These are phyloP conservation scores for Calophaca sinica DNA, from an alignment of 306 rosid species.

Conservation along the genomic window DNA sequence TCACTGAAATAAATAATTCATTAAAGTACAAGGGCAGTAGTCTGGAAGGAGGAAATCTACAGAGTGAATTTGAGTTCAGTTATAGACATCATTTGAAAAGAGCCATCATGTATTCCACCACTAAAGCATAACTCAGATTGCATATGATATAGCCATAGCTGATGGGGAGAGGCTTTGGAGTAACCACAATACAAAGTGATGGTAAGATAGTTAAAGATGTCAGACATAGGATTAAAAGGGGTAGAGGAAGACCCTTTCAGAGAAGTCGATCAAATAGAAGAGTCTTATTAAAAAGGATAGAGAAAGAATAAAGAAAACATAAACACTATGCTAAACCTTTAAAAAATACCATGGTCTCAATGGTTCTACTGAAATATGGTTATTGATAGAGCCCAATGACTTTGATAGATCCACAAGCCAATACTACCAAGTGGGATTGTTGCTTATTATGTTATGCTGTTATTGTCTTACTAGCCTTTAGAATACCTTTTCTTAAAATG, in stretches of 20 bases:
- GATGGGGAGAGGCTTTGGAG: conserved; percentile 1
- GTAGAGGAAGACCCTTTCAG: neutral
- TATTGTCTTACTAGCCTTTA: neutral
- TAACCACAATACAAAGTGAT: neutral
- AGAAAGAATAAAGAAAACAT: neutral
- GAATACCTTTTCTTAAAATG: neutral
- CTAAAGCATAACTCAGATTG: neutral
- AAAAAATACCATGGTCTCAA: conserved; percentile 1
- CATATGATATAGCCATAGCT: neutral
- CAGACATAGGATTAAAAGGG: neutral
- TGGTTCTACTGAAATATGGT: neutral
- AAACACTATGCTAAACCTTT: neutral
- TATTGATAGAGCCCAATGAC: no score
- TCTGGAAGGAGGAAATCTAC: neutral
- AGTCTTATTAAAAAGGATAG: neutral
- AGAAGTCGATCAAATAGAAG: neutral
- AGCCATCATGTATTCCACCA: neutral
- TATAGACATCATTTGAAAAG: neutral
- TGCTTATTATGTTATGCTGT: no score
- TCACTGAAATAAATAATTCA: conserved; percentile 13
- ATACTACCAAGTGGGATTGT: neutral
- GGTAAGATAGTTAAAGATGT: conserved; percentile 13
- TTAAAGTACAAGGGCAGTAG: conserved; percentile 6
- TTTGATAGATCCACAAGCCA: no score
- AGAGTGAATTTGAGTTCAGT: neutral